Percentiles rank a stretch among this genome's conserved stretches.
phyloP scores from a whole-genome alignment of 1,284 basidiomycete species.

The Tilletia indica region DNA sequence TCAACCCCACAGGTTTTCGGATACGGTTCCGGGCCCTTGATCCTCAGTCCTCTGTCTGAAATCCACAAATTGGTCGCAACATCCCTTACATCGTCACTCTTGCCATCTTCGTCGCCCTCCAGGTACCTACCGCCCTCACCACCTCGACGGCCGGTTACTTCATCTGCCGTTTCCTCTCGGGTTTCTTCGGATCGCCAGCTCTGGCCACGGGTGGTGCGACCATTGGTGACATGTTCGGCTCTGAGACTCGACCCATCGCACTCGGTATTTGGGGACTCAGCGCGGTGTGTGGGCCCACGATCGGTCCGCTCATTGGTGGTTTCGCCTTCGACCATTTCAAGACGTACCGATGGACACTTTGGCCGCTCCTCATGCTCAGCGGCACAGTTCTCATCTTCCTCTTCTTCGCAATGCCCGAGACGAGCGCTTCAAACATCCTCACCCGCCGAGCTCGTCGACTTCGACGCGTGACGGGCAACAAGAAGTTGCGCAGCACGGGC shows the following conservation, averaged over 20 bases:
- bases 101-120: conserved; percentile 31
- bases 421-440: conserved; percentile 54
- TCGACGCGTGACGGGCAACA: conserved; percentile 55
- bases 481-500: conserved; percentile 49
- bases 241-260: conserved; percentile 25
- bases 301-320: conserved; percentile 44
- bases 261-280: conserved; percentile 39
- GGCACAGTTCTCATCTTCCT: conserved; percentile 51
- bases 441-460: conserved; percentile 53
- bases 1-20: conserved; percentile 27
- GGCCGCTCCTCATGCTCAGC: conserved; percentile 53
- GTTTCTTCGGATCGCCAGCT: conserved; percentile 41
- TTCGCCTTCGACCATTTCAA: conserved; percentile 31
- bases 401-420: conserved; percentile 54
- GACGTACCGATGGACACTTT: conserved; percentile 53
- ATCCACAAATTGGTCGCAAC: conserved; percentile 46
- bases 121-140: conserved; percentile 33
- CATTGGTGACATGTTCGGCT: conserved; percentile 36
- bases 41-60: conserved; percentile 54
- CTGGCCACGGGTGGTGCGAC: conserved; percentile 45
- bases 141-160: conserved; percentile 33
- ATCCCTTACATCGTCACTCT: conserved; percentile 61
- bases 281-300: conserved; percentile 35
- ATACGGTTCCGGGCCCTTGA: conserved; percentile 44
- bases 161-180: conserved; percentile 42